Conservation (phyloP, 2,329 filamentous ascomycete genomes). For the Pestalotiopsis sp. region DNA sequence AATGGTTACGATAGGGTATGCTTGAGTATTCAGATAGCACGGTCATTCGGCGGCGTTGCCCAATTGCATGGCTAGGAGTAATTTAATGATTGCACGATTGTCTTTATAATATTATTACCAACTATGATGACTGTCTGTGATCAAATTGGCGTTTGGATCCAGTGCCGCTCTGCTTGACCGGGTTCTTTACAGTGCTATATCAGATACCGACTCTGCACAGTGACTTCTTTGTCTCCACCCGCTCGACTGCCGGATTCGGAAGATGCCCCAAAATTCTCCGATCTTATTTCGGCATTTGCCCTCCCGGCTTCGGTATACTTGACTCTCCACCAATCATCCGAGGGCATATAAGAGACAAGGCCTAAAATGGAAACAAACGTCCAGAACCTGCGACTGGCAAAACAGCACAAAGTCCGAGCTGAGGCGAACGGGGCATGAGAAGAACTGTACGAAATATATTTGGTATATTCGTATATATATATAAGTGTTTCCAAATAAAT, state of each 20-base stretch:
- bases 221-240: not conserved
- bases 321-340: not conserved
- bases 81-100: constrained; percentile 12
- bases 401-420: no score
- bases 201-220: not conserved
- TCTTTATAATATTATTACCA: not conserved
- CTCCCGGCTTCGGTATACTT: not conserved
- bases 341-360: not conserved
- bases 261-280: not conserved
- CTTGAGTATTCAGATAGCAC: constrained; percentile 1
- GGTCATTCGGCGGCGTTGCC: constrained; percentile 6
- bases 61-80: constrained; percentile 13
- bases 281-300: not conserved
- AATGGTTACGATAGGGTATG: not conserved
- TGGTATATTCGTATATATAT: no score
- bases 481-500: no score
- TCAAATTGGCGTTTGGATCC: not conserved
- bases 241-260: not conserved
- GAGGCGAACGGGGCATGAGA: no score
- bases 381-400: no score
- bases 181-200: not conserved
- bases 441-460: no score
- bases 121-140: not conserved
- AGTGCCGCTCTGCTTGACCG: no score
- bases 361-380: not conserved